These are phyloP conservation scores for Gossypium arboreum DNA, from an alignment of 345 rosid genomes.

Conservation along the genomic window DNA sequence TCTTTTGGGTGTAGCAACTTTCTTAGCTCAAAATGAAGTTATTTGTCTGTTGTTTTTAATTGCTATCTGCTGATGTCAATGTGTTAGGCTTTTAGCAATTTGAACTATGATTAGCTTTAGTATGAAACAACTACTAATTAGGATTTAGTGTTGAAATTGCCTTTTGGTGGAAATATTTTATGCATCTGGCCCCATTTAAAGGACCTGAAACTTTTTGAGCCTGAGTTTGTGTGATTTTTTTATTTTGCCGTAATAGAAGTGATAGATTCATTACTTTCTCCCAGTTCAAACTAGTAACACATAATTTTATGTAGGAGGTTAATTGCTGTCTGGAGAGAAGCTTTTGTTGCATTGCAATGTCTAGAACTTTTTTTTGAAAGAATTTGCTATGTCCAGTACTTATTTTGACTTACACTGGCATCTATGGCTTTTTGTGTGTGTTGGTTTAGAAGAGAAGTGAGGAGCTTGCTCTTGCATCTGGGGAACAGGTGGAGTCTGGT, in stretches of 20 bases:
- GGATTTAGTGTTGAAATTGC: background rate
- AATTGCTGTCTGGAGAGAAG: background rate
- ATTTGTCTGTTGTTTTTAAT: background rate
- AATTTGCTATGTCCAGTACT: background rate
- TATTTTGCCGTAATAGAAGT: background rate
- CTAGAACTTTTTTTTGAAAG: background rate
- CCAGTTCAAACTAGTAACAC: background rate
- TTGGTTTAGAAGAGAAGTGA: constrained; percentile 61
- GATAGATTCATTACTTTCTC: background rate
- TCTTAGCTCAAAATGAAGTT: background rate
- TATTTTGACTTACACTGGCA: background rate
- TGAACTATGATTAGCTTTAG: background rate
- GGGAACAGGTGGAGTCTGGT: constrained; percentile 57
- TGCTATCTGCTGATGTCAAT: background rate
- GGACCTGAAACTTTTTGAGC: background rate
- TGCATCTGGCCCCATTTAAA: background rate
- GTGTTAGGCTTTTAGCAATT: background rate
- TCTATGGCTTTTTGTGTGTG: background rate
- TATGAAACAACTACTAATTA: background rate
- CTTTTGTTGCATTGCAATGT: background rate
- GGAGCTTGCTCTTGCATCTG: constrained; percentile 61
- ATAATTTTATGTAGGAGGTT: background rate
- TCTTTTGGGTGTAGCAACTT: background rate
- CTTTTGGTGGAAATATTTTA: background rate
- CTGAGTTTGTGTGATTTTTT: background rate